phyloP scores from a whole-genome alignment of 2,329 filamentous ascomycete species.

The Ilyonectria robusta region DNA sequence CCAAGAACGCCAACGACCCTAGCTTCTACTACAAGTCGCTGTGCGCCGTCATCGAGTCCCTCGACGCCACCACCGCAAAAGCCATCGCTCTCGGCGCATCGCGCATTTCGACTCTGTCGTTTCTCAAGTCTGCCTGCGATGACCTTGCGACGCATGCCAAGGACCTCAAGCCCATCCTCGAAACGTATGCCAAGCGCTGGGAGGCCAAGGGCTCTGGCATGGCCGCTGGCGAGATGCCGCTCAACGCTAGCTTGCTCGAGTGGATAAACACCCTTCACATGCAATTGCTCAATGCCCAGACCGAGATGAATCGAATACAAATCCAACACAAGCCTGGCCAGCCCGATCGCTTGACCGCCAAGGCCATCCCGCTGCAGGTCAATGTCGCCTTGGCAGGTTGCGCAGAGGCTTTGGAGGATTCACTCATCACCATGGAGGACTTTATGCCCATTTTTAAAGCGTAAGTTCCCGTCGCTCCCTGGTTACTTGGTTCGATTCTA shows the following conservation, averaged over 20 bases:
- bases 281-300: not conserved
- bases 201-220: slow-evolving; percentile 21
- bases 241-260: slow-evolving; percentile 34
- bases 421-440: slow-evolving; percentile 1
- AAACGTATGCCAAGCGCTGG: slow-evolving; percentile 35
- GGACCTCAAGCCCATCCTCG: slow-evolving; percentile 38
- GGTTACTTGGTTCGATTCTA: fast-evolving
- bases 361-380: slow-evolving; percentile 27
- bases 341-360: not conserved
- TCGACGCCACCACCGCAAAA: slow-evolving; percentile 12
- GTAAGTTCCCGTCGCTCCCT: slow-evolving; percentile 23
- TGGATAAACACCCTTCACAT: slow-evolving; percentile 25
- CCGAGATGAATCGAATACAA: slow-evolving; percentile 7
- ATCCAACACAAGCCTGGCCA: not conserved
- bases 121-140: slow-evolving; percentile 31
- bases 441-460: slow-evolving; percentile 42
- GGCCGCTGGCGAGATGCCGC: slow-evolving; percentile 26
- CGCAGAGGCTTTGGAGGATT: slow-evolving; percentile 27
- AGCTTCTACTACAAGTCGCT: slow-evolving; percentile 31
- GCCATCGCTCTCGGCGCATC: slow-evolving; percentile 25
- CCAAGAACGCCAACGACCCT: slow-evolving; percentile 10
- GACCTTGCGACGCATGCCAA: slow-evolving; percentile 24
- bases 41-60: not conserved
- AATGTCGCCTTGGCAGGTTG: slow-evolving; percentile 25
- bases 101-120: slow-evolving; percentile 35